Percentiles rank a stretch among this genome's conserved stretches.
Conservation (phyloP, 2,329 filamentous ascomycete genomes). For the Scleromitrula shiraiana region DNA sequence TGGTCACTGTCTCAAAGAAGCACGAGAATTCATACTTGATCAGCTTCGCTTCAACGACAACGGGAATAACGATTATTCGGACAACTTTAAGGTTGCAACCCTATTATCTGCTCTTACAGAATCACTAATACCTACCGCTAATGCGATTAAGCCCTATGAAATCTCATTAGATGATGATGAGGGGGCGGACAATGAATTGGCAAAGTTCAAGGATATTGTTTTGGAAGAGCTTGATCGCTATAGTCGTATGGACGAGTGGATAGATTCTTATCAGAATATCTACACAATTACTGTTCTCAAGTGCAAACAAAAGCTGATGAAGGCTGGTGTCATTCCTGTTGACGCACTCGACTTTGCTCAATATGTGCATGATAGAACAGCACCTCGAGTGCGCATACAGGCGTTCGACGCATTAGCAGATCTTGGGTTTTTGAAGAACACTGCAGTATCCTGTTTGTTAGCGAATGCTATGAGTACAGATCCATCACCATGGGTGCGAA, state of each 20-base stretch:
- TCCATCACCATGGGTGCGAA: conserved; percentile 54
- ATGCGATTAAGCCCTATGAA: conserved; percentile 24
- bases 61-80: conserved; percentile 78
- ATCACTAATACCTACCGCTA: conserved; percentile 45
- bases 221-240: conserved; percentile 60
- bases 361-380: conserved; percentile 57
- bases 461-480: conserved; percentile 53
- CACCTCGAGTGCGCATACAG: conserved; percentile 56
- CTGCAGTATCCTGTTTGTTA: conserved; percentile 47
- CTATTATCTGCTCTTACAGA: conserved; percentile 60
- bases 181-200: conserved; percentile 37
- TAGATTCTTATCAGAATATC: conserved; percentile 58
- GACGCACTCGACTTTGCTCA: conserved; percentile 50
- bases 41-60: conserved; percentile 94
- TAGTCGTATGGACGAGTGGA: conserved; percentile 61
- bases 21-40: conserved; percentile 78
- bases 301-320: conserved; percentile 56
- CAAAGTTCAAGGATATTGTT: conserved; percentile 34
- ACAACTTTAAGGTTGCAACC: conserved; percentile 79
- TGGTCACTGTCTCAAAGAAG: conserved; percentile 69
- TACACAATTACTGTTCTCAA: conserved; percentile 56
- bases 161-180: conserved; percentile 34
- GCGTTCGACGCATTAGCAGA: conserved; percentile 57
- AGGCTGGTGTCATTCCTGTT: conserved; percentile 50
- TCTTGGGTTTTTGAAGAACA: conserved; percentile 50